Percentiles rank a stretch among this genome's conserved stretches.
These are phyloP conservation scores for Alternaria consortialis DNA, from an alignment of 2,329 filamentous ascomycete species.

Conservation along the genomic window DNA sequence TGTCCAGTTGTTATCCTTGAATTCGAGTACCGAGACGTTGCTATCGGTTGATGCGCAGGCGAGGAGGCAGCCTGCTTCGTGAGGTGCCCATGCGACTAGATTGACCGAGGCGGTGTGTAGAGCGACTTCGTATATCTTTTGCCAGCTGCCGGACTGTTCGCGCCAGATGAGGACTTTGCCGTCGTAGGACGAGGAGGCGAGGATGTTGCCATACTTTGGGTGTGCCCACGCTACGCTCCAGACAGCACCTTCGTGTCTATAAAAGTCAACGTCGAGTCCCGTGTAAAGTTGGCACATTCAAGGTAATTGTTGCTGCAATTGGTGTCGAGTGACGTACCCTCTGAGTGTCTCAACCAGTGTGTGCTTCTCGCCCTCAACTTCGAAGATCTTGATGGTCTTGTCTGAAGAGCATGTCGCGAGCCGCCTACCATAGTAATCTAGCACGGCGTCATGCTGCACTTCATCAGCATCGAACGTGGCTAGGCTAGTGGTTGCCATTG, in stretches of 20 bases:
- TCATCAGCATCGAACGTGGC: constrained; percentile 46
- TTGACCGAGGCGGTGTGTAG: constrained; percentile 97
- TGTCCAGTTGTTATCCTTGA: constrained; percentile 94
- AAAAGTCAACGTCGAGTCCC: constrained; percentile 20
- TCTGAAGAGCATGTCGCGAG: constrained; percentile 98
- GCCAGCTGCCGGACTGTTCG: constrained; percentile 71
- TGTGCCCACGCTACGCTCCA: constrained; percentile 98
- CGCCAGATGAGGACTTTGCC: constrained; percentile 99
- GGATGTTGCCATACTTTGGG: constrained; percentile 97
- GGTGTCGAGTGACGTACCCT: constrained; percentile 68
- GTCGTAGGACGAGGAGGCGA: constrained; percentile 94
- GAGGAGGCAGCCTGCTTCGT: constrained; percentile 92
- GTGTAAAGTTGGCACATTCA: not conserved
- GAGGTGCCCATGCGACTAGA: constrained; percentile 96
- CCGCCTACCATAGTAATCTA: constrained; percentile 97
- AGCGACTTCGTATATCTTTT: constrained; percentile 90
- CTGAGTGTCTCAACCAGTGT: constrained; percentile 91
- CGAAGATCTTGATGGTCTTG: constrained; percentile 99
- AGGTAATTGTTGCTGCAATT: not conserved
- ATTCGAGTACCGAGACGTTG: constrained; percentile 91
- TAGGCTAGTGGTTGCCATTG: constrained; percentile 30
- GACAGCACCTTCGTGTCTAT: constrained; percentile 92
- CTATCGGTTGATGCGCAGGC: constrained; percentile 95
- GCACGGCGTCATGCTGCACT: constrained; percentile 89
- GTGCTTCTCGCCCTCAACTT: constrained; percentile 93